Evolutionary conservation across 2,329 filamentous ascomycete genomes (phyloP).

Genomic region (Colletotrichum tabaci): DNA sequence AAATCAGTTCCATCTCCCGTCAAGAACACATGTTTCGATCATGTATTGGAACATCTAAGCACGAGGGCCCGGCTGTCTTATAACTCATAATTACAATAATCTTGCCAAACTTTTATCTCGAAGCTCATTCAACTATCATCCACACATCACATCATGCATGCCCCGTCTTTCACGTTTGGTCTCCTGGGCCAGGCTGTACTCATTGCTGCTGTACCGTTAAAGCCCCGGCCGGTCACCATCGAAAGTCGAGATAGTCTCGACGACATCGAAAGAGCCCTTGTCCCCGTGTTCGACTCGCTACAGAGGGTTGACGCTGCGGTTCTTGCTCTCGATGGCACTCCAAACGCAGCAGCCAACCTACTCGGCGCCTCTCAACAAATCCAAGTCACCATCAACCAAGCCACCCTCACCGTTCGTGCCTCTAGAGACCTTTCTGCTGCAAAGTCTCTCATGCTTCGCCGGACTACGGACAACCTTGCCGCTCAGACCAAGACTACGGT

Average conservation of each 20-base stretch:
- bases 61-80: background rate
- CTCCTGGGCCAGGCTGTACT: background rate
- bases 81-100: background rate
- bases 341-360: background rate
- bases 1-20: background rate
- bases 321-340: background rate
- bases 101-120: rapidly evolving
- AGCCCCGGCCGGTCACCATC: background rate
- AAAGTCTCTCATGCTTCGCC: background rate
- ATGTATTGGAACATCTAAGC: background rate
- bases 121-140: no score
- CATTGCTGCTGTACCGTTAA: background rate
- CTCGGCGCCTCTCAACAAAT: background rate
- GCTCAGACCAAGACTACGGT: background rate
- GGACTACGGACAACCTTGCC: background rate
- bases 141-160: background rate
- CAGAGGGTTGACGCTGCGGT: background rate
- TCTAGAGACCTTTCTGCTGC: background rate
- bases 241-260: background rate
- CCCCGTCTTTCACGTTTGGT: background rate
- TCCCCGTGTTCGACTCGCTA: background rate
- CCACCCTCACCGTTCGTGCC: background rate
- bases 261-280: background rate
- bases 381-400: background rate
- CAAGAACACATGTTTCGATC: background rate